These are phyloP conservation scores for Stachybotrys chlorohalonatus DNA, from an alignment of 2,329 filamentous ascomycete species.

Conservation along the genomic window DNA sequence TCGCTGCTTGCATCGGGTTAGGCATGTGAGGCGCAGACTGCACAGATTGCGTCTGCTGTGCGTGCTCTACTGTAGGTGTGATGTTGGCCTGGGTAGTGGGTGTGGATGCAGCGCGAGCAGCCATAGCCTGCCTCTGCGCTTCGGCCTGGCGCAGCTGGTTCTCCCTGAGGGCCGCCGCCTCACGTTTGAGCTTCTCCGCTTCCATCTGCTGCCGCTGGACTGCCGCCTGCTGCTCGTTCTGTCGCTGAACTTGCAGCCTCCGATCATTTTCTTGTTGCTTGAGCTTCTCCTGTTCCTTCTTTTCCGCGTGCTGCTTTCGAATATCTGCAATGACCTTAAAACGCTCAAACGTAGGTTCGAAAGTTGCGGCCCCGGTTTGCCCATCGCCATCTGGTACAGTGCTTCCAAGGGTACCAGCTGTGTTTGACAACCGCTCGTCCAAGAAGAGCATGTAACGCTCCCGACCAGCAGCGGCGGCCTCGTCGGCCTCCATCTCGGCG, in stretches of 20 bases:
- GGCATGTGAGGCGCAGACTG: conserved; percentile 26
- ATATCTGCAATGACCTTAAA: conserved; percentile 91
- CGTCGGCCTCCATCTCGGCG: conserved; percentile 89
- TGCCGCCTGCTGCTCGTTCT: conserved; percentile 32
- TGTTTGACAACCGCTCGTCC: conserved; percentile 68
- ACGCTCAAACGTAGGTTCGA: conserved; percentile 78
- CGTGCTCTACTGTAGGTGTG: conserved; percentile 16
- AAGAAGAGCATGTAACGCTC: conserved; percentile 89
- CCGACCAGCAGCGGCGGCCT: conserved; percentile 79
- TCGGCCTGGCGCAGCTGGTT: conserved; percentile 26
- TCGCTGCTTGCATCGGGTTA: conserved; percentile 6
- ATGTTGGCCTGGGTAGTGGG: conserved; percentile 15
- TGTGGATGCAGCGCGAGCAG: conserved; percentile 19
- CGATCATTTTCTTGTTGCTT: conserved; percentile 53
- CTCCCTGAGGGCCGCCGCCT: conserved; percentile 23
- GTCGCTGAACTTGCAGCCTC: conserved; percentile 36
- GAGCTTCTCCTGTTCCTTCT: conserved; percentile 65
- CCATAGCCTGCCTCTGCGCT: conserved; percentile 23
- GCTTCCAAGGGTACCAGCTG: conserved; percentile 46
- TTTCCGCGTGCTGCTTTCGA: conserved; percentile 66
- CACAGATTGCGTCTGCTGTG: conserved; percentile 24
- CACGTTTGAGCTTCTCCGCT: conserved; percentile 30
- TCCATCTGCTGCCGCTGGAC: conserved; percentile 37
- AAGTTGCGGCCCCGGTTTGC: conserved; percentile 60
- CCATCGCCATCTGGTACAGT: conserved; percentile 61